Evolutionary conservation across 768 basidiomycete species (phyloP).

Genomic region (Clathrus columnatus): DNA sequence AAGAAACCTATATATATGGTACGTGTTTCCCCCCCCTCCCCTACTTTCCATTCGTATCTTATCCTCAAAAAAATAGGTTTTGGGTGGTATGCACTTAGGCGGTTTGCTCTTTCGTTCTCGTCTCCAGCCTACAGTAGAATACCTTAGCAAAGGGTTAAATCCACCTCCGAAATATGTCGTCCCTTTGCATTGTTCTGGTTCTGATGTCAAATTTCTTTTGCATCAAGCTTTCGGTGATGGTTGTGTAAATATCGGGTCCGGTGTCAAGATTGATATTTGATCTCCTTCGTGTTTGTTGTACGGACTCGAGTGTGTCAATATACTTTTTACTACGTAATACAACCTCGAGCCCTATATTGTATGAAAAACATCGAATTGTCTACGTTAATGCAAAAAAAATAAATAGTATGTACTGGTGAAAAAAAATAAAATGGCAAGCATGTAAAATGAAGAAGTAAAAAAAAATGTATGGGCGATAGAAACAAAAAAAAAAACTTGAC

Average conservation of each 20-base stretch:
- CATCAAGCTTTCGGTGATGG: constrained; percentile 62
- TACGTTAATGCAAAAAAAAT: too few relatives aligned
- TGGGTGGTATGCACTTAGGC: constrained; percentile 81
- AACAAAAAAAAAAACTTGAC: not conserved
- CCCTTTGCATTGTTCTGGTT: constrained; percentile 83
- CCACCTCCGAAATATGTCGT: constrained; percentile 64
- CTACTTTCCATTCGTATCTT: not conserved
- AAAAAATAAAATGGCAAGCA: too few relatives aligned
- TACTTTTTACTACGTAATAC: too few relatives aligned
- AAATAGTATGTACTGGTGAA: too few relatives aligned
- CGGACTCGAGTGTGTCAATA: too few relatives aligned
- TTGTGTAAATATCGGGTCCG: constrained; percentile 71
- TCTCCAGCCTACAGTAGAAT: constrained; percentile 61
- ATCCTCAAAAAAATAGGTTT: constrained; percentile 44
- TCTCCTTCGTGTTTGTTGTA: too few relatives aligned
- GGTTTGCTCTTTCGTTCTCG: constrained; percentile 55
- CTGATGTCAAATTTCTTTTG: constrained; percentile 64
- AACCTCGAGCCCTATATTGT: too few relatives aligned
- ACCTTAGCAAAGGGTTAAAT: constrained; percentile 48
- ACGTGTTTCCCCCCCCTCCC: not conserved
- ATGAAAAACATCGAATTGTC: too few relatives aligned
- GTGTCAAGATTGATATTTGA: constrained; percentile 51
- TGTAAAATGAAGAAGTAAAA: too few relatives aligned
- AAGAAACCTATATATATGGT: constrained; percentile 72
- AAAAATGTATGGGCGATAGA: too few relatives aligned